Percentiles rank a stretch among this genome's conserved stretches.
Evolutionary conservation across 441 rosid species (phyloP).

Genomic region (Populus trichocarpa): DNA sequence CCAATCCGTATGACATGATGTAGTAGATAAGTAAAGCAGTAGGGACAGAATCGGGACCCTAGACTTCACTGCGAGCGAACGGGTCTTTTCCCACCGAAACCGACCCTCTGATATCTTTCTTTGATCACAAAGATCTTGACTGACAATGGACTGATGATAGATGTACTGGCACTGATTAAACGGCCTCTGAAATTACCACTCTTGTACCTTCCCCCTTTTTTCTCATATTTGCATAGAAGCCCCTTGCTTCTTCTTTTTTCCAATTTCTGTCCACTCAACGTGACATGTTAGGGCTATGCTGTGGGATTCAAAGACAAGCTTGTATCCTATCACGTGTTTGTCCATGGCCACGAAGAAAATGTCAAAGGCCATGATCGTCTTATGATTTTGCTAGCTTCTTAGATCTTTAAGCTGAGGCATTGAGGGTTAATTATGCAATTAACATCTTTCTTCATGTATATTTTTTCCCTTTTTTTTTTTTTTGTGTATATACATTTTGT

Average conservation of each 20-base stretch:
- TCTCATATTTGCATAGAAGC: not conserved
- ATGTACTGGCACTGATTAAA: not conserved
- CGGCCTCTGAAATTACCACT: slow-evolving; percentile 20
- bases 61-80: too few relatives aligned
- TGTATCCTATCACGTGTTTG: slow-evolving; percentile 3
- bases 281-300: slow-evolving; percentile 1
- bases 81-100: not conserved
- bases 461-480: too few relatives aligned
- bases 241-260: not conserved
- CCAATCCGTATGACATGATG: too few relatives aligned
- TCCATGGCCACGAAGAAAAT: not conserved
- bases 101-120: not conserved
- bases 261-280: not conserved
- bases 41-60: too few relatives aligned
- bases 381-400: too few relatives aligned
- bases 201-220: not conserved
- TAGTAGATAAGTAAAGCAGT: too few relatives aligned
- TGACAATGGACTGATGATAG: not conserved
- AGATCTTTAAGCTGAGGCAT: too few relatives aligned
- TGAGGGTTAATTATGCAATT: too few relatives aligned
- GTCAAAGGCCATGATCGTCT: not conserved
- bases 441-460: too few relatives aligned
- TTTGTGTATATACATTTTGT: too few relatives aligned
- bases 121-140: not conserved
- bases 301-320: slow-evolving; percentile 4